A percentile compares a stretch with the other conserved stretches of the same genome.
Conservation (phyloP, 768 basidiomycete species). For the Tylopilus sp. region DNA sequence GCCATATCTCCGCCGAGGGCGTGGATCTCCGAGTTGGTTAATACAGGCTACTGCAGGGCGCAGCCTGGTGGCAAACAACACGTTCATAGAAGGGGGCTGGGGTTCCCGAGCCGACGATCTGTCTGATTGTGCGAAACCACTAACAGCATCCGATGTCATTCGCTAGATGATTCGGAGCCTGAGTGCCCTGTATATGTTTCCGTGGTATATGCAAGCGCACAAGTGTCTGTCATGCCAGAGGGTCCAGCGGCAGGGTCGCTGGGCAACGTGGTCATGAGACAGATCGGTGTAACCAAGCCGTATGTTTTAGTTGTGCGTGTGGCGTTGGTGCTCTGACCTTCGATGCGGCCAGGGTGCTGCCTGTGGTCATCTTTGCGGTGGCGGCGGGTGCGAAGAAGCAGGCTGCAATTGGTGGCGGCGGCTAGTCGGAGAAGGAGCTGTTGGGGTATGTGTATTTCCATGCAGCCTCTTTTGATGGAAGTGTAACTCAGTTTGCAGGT, state of each 20-base stretch:
- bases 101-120: background rate
- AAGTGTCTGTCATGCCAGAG: background rate
- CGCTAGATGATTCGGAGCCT: too few species aligned
- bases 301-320: slow-evolving; percentile 9
- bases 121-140: too few species aligned
- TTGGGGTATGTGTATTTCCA: slow-evolving; percentile 5
- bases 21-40: slow-evolving; percentile 7
- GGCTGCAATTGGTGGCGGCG: slow-evolving; percentile 1
- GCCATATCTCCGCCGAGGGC: slow-evolving; percentile 18
- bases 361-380: slow-evolving; percentile 18
- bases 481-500: background rate
- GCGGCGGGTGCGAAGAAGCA: slow-evolving; percentile 24
- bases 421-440: slow-evolving; percentile 2
- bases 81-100: background rate
- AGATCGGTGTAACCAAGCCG: slow-evolving; percentile 4
- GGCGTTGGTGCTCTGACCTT: slow-evolving; percentile 7
- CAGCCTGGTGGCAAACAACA: background rate
- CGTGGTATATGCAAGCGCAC: background rate
- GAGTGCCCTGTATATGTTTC: background rate
- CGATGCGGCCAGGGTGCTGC: background rate
- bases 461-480: background rate
- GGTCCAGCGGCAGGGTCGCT: background rate
- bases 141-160: background rate
- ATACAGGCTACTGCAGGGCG: too few species aligned
- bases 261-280: slow-evolving; percentile 4